These are phyloP conservation scores for Jatropha multifida DNA, from an alignment of 441 rosid species.

Conservation along the genomic window DNA sequence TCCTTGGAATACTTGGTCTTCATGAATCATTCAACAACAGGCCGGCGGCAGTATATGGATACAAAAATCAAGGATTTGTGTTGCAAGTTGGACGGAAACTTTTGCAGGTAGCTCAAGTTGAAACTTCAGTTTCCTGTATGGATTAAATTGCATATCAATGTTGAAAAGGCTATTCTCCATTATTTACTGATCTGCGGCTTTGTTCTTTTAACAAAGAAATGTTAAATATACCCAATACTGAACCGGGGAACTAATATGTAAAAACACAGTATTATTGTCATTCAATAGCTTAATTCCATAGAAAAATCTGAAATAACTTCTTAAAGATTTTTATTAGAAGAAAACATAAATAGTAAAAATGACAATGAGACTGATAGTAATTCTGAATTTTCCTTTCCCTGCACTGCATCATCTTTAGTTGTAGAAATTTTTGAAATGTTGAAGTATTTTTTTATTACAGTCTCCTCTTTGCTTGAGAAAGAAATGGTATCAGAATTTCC, in stretches of 20 bases:
- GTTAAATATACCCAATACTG: background rate
- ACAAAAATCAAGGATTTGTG: slow-evolving; percentile 44
- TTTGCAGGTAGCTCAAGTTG: slow-evolving; percentile 53
- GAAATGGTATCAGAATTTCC: background rate
- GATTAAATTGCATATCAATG: background rate
- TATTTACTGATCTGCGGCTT: background rate
- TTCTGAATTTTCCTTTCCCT: background rate
- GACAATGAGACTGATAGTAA: background rate
- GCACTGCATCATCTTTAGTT: background rate
- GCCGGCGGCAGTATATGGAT: slow-evolving; percentile 26
- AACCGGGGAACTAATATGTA: background rate
- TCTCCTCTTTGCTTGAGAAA: background rate
- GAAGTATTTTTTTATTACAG: background rate
- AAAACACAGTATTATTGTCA: background rate
- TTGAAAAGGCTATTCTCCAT: background rate
- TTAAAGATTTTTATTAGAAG: background rate
- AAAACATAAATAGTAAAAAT: background rate
- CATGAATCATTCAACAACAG: slow-evolving; percentile 29
- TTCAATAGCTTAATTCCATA: background rate
- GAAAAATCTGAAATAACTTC: background rate
- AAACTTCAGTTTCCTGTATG: slow-evolving; percentile 19
- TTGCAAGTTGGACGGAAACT: slow-evolving; percentile 57
- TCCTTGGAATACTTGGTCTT: slow-evolving; percentile 54
- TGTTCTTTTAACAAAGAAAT: background rate
- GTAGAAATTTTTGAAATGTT: background rate